These are phyloP conservation scores for Trametes coccinea DNA, from an alignment of 768 basidiomycete species.

Conservation along the genomic window DNA sequence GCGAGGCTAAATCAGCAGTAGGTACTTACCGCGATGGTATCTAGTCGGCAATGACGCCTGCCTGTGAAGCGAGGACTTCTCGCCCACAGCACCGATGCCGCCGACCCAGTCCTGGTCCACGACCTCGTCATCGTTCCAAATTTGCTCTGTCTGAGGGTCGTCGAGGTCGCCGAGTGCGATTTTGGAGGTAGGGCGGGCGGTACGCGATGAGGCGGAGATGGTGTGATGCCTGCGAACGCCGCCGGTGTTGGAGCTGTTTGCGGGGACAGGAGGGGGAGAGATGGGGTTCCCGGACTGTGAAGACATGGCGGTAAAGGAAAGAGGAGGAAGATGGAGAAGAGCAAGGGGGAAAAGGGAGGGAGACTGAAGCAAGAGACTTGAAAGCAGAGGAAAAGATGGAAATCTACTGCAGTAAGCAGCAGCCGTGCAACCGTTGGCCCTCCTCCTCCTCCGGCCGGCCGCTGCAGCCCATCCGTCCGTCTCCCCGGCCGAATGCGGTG, in stretches of 20 bases:
- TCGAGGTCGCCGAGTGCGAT: constrained; percentile 59
- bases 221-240: constrained; percentile 83
- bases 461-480: constrained; percentile 5
- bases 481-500: constrained; percentile 4
- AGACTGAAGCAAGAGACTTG: constrained; percentile 6
- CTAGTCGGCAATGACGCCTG: constrained; percentile 81
- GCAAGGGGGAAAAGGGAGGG: constrained; percentile 7
- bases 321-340: constrained; percentile 17
- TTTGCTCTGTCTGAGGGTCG: constrained; percentile 56
- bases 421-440: neutral
- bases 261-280: constrained; percentile 44
- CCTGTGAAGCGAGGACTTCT: constrained; percentile 76
- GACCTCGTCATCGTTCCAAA: constrained; percentile 74
- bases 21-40: constrained; percentile 66
- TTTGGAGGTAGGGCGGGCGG: constrained; percentile 58
- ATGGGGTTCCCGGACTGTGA: constrained; percentile 39
- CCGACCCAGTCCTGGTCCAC: constrained; percentile 83
- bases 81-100: constrained; percentile 79
- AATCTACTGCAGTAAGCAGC: constrained; percentile 7
- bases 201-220: constrained; percentile 72
- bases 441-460: constrained; percentile 12
- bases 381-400: constrained; percentile 15
- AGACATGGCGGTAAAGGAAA: constrained; percentile 34
- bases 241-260: constrained; percentile 36
- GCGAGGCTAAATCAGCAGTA: constrained; percentile 1